Conservation (phyloP, 2,329 filamentous ascomycete species). For the Incumbomyces delicatus region DNA sequence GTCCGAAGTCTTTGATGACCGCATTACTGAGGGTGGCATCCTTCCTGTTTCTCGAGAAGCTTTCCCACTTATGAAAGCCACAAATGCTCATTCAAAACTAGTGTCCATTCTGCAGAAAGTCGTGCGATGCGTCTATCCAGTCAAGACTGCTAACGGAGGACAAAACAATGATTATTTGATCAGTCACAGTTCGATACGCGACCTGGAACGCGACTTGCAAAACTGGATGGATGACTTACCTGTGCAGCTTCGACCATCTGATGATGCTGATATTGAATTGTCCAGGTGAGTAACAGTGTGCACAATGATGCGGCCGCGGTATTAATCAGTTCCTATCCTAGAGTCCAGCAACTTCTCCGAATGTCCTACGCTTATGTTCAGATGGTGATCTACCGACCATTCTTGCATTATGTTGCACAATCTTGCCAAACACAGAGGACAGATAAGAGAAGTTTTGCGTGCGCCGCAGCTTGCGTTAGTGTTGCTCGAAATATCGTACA, state of each 20-base stretch:
- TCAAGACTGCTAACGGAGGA: conserved; percentile 38
- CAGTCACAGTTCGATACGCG: conserved; percentile 53
- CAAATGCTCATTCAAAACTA: conserved; percentile 51
- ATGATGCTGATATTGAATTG: conserved; percentile 63
- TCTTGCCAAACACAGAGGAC: conserved; percentile 40
- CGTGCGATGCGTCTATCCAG: conserved; percentile 54
- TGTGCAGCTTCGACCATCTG: conserved; percentile 65
- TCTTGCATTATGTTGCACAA: conserved; percentile 53
- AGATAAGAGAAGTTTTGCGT: conserved; percentile 55
- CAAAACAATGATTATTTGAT: conserved; percentile 41
- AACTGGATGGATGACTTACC: conserved; percentile 60
- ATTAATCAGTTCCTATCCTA: conserved; percentile 18
- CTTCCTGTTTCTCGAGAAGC: conserved; percentile 45
- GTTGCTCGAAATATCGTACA: conserved; percentile 58
- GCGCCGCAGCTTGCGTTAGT: conserved; percentile 55
- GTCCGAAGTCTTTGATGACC: conserved; percentile 37
- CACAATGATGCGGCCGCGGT: not conserved
- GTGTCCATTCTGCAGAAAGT: conserved; percentile 51
- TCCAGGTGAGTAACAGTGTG: conserved; percentile 51
- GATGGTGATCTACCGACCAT: conserved; percentile 55
- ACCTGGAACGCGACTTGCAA: conserved; percentile 55
- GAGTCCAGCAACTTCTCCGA: conserved; percentile 50
- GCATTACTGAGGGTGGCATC: conserved; percentile 36
- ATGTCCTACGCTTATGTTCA: conserved; percentile 57
- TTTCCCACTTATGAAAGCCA: conserved; percentile 49